phyloP scores from a whole-genome alignment of 208 protist species.

The Trypanosomatidae sp. region DNA sequence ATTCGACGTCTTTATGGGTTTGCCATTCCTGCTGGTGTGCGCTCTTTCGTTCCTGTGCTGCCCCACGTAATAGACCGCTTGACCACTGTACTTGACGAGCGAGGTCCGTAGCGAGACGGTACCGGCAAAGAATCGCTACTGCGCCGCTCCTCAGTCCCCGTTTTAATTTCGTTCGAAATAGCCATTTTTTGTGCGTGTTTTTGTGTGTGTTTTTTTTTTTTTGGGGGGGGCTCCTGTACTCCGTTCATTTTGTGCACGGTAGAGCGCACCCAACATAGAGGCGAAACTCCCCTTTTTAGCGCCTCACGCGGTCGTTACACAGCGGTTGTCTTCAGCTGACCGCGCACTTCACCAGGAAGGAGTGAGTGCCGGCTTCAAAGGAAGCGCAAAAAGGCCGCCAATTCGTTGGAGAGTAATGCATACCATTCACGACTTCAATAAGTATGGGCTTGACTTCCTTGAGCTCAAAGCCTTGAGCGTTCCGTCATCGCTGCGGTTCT shows the following conservation, averaged over 20 bases:
- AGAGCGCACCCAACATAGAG: background rate
- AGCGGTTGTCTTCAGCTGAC: background rate
- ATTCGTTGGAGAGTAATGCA: constrained; percentile 2
- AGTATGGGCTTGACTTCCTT: constrained; percentile 51
- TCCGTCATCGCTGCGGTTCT: constrained; percentile 65
- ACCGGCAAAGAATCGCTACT: background rate
- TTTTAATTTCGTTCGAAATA: background rate
- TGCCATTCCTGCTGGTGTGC: background rate
- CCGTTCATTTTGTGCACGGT: background rate
- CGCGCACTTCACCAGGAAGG: background rate
- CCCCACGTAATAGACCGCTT: background rate
- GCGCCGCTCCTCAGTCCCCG: background rate
- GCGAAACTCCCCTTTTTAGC: background rate
- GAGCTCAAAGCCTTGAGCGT: constrained; percentile 85
- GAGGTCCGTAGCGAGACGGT: background rate
- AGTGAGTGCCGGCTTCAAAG: background rate
- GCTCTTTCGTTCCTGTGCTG: background rate
- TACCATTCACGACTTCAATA: constrained; percentile 21
- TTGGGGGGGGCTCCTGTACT: background rate
- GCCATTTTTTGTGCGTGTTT: background rate
- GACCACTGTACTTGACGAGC: background rate
- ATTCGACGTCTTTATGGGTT: background rate
- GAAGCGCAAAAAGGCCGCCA: background rate
- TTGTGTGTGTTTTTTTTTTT: background rate
- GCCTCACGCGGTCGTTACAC: background rate